Evolutionary conservation across 164 flowering plant species (phyloP), one percentile per base, ranked within the genome.

Genomic region (Taxillus chinensis): DNA sequence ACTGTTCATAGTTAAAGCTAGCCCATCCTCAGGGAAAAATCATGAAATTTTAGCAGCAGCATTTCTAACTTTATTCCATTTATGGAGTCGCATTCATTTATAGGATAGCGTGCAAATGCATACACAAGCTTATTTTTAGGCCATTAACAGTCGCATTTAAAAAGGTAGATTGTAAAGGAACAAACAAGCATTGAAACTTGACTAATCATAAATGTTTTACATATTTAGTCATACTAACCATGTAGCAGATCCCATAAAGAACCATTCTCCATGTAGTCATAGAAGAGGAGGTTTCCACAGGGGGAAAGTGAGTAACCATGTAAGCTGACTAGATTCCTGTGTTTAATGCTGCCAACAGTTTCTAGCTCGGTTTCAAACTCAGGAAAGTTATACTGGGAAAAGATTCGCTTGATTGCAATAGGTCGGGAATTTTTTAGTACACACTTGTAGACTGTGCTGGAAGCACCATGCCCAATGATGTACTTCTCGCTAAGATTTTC

Each of bases 181-280:
- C 27, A 27, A 27, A 27, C 27, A 27, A 27, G 27, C 27, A 27
- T 27, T 27, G 27, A 27, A 27, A 27, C 27, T 27, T 27, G 27
- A 27, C 27, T 27, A 27, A 27, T 27, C 2, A 27, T 27, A 27
- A 27, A 0, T 27, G 27, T 27, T 27, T 27, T 27, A 27, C 27
- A 2, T 0, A 27, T 27, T 27, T 27, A 27, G 27, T 27, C 27
- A 27, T n/a, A 70, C 88, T 61, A 45, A 92, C 97, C 96, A 67
- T 93, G 98, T 65, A 93, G 87, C 62, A 86, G 88, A 78, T 86
- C 96, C 97, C 97, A 93, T 0, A 93, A 84, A 8, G 96, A 88
- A 11, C 97, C 98, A 77, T 93, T 93, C 38, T 73, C 89, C 98
- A 90, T 93, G 79, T 86, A 93, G 67, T 93, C 98, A 51, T 88